A percentile compares a stretch with the other conserved stretches of the same genome.
phyloP scores from a whole-genome alignment of 768 basidiomycete species.

The Boletus tomentosulus region DNA sequence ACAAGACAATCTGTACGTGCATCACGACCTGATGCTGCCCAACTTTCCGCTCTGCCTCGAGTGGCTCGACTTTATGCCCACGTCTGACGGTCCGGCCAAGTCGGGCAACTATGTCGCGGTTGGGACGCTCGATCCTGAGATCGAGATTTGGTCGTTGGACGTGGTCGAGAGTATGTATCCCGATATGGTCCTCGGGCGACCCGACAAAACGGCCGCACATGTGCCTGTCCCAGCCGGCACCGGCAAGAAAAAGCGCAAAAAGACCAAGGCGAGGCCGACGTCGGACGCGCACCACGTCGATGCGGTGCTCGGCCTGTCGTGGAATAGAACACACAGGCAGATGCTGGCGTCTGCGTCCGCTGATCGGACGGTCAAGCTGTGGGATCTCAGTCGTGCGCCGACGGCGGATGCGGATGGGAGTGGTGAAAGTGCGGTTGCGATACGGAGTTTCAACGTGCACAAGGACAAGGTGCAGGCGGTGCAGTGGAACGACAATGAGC shows the following conservation, averaged over 20 bases:
- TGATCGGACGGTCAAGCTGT: conserved; percentile 93
- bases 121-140: conserved; percentile 94
- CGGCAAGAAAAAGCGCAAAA: conserved; percentile 95
- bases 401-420: conserved; percentile 42
- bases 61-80: conserved; percentile 95
- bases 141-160: conserved; percentile 98
- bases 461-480: conserved; percentile 96
- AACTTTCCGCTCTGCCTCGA: conserved; percentile 98
- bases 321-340: conserved; percentile 89
- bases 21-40: conserved; percentile 97
- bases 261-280: conserved; percentile 59
- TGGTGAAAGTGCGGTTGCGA: conserved; percentile 47
- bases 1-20: conserved; percentile 88
- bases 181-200: conserved; percentile 84
- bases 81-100: conserved; percentile 36
- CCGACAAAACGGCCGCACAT: conserved; percentile 77
- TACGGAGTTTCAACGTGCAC: conserved; percentile 82
- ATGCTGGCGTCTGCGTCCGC: conserved; percentile 89
- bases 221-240: conserved; percentile 79
- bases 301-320: conserved; percentile 87
- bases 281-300: conserved; percentile 83
- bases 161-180: conserved; percentile 93
- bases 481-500: conserved; percentile 89
- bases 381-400: conserved; percentile 82
- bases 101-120: conserved; percentile 93